These are phyloP conservation scores for Sclerotinia spermophila DNA, from an alignment of 2,329 filamentous ascomycete species.

Conservation along the genomic window DNA sequence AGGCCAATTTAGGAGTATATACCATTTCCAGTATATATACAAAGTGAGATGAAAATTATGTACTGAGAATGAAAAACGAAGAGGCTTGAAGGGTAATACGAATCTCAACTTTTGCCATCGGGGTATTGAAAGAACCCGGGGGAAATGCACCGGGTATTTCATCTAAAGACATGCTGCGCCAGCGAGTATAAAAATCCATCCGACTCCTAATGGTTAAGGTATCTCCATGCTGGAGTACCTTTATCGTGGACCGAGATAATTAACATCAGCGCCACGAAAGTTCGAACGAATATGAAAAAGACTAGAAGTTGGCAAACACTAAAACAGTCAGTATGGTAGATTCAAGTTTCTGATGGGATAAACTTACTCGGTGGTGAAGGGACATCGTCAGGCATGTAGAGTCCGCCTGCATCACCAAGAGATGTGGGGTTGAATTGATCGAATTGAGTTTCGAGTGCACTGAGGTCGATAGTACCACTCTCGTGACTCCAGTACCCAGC, in stretches of 20 bases:
- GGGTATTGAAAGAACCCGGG: neutral
- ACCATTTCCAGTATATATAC: neutral
- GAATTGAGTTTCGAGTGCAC: neutral
- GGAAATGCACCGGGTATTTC: neutral
- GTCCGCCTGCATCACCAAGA: neutral
- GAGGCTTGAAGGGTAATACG: neutral
- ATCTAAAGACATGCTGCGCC: neutral
- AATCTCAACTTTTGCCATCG: neutral
- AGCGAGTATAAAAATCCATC: neutral
- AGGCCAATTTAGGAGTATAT: neutral
- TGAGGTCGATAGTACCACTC: neutral
- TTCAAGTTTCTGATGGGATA: too few species aligned
- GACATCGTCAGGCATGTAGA: neutral
- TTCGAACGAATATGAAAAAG: neutral
- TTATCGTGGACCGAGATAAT: neutral
- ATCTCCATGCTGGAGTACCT: neutral
- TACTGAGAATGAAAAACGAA: neutral
- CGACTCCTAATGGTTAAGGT: neutral
- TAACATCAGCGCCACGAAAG: neutral
- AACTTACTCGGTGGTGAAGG: neutral
- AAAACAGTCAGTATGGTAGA: neutral
- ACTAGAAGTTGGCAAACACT: neutral
- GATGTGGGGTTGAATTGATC: neutral
- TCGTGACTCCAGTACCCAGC: constrained; percentile 13
- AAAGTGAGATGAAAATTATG: neutral